Evolutionary conservation across 1,284 basidiomycete species (phyloP), one percentile per base, ranked within the genome.

Genomic region (Boletus sp.): DNA sequence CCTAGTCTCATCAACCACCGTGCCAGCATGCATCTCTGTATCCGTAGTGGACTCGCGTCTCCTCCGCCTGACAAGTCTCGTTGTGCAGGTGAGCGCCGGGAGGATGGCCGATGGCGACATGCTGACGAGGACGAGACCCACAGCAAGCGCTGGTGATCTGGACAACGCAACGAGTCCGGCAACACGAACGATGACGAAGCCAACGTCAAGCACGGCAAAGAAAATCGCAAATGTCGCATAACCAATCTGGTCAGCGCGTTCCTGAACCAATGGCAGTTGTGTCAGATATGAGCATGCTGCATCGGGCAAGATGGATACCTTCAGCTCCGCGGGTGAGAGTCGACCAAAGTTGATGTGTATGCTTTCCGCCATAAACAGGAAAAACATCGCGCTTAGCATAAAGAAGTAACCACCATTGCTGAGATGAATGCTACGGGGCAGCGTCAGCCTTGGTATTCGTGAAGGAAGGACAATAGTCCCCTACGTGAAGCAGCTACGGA

Each of bases 401-500:
- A 58, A 43, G 12, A 60, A 48, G 43, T 35, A 32, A 16, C 35
- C 29, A 2, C 45, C 40, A 1, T 34, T 52, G 32, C 2, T 61
- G 30, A 54, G 67, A 53, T 58, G 52, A 26, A 62, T 60, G 19
- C 62, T 65, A 26, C 13, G 17, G 22, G 3, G 7, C n/a, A 36
- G 8, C 9, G 3, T 65, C 8, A 55, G 45, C 27, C 6, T 22
- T 27, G 2, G 14, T 7, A 17, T 16, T 30, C 12, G 12, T 19
- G n/a, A n/a, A n/a, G n/a, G 12, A 20, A 23, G 19, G 37, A 32
- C 1, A 2, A 26, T n/a, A 3, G 19, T 4, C 4, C 8, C 59
- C 3, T 51, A 62, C 63, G 55, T 35, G 37, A 62, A 50, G 17
- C 50, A 60, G 19, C 46, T 65, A 8, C 54, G 62, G 20, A 60